Conservation (phyloP, 352 stramenopile genomes). For the Pythium sukuiense region DNA sequence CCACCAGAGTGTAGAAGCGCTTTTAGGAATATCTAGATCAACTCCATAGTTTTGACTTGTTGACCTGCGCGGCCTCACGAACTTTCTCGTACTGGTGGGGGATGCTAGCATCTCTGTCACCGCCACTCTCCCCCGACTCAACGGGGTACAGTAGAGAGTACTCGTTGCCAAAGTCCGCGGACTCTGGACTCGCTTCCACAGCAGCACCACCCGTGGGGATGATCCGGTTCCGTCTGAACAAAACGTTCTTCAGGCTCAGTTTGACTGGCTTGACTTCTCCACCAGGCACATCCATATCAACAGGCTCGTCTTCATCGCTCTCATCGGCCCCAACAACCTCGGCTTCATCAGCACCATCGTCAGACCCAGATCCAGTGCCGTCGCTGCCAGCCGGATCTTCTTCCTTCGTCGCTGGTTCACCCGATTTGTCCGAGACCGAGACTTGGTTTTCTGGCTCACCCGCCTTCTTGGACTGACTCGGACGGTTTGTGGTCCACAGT, state of each 20-base stretch:
- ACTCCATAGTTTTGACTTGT: conserved; percentile 43
- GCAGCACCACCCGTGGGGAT: conserved; percentile 1
- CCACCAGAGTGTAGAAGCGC: background rate
- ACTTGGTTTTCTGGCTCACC: conserved; percentile 1
- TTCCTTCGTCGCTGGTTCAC: background rate
- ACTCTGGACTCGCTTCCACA: background rate
- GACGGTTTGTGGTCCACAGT: conserved; percentile 29
- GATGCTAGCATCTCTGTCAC: background rate
- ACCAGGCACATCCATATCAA: background rate
- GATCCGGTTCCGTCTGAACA: conserved; percentile 20
- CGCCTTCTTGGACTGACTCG: background rate
- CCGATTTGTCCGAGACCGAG: background rate
- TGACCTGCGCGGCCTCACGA: conserved; percentile 34
- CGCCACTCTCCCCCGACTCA: background rate
- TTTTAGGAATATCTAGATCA: background rate
- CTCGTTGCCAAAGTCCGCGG: conserved; percentile 13
- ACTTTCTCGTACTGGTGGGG: conserved; percentile 15
- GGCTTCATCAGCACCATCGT: conserved; percentile 4
- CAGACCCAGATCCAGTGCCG: background rate
- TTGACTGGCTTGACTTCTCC: background rate
- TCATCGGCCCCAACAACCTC: conserved; percentile 2
- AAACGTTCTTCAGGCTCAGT: conserved; percentile 20
- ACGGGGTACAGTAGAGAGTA: conserved; percentile 13
- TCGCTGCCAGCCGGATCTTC: conserved; percentile 7
- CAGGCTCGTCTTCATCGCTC: conserved; percentile 18